Evolutionary conservation across 2,329 filamentous ascomycete genomes (phyloP).

Genomic region (Microascus cirrosus): DNA sequence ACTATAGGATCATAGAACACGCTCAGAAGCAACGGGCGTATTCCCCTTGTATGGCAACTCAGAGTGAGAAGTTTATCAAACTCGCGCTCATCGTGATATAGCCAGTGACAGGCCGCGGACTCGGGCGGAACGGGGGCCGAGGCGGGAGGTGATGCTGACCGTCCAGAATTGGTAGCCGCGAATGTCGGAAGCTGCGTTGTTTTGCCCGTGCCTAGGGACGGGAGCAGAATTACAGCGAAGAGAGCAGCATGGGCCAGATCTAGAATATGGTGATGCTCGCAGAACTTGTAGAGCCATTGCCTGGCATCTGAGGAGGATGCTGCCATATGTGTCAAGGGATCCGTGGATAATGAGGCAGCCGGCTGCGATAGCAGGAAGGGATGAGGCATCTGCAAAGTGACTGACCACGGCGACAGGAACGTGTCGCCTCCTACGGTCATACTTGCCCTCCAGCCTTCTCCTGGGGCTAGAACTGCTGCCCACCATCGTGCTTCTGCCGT

Average conservation of each 20-base stretch:
- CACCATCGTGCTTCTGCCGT: slow-evolving; percentile 1
- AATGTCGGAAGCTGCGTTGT: not conserved
- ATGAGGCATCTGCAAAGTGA: not conserved
- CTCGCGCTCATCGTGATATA: not conserved
- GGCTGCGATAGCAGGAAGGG: not conserved
- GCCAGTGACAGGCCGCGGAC: not conserved
- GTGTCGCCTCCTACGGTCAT: not conserved
- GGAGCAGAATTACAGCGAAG: not conserved
- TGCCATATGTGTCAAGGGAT: not conserved
- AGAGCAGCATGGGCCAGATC: slow-evolving; percentile 1
- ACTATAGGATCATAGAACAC: slow-evolving; percentile 15
- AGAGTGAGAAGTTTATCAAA: slow-evolving; percentile 11
- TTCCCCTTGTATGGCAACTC: slow-evolving; percentile 13
- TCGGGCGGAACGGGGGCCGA: not conserved
- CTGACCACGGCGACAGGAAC: slow-evolving; percentile 1
- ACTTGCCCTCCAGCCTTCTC: slow-evolving; percentile 1
- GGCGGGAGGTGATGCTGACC: not conserved
- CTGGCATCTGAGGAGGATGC: not conserved
- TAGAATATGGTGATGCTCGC: not conserved
- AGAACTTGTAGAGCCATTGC: not conserved
- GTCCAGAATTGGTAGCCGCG: not conserved
- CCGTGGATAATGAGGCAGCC: not conserved
- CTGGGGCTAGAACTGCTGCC: not conserved
- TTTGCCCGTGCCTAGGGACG: not conserved
- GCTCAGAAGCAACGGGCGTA: slow-evolving; percentile 14